These are phyloP conservation scores for Nidularia sp. DNA, from an alignment of 768 basidiomycete species.

Conservation along the genomic window DNA sequence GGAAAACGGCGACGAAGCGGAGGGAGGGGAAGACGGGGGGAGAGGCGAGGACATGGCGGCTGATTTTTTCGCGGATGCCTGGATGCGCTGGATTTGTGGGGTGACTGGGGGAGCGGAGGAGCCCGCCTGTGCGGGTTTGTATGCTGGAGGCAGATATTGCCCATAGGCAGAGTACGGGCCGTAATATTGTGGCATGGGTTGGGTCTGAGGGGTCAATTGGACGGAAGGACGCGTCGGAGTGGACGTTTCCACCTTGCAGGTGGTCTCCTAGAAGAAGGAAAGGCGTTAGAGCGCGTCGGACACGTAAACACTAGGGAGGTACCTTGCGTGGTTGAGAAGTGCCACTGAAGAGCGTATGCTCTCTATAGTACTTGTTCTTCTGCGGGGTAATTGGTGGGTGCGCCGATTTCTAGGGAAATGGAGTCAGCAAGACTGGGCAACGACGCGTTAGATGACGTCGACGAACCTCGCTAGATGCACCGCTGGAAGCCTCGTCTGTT, in stretches of 20 bases:
- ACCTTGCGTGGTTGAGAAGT: slow-evolving; percentile 23
- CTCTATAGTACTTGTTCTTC: slow-evolving; percentile 59
- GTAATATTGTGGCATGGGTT: slow-evolving; percentile 26
- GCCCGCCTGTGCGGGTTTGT: slow-evolving; percentile 23
- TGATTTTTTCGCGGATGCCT: slow-evolving; percentile 20
- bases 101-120: slow-evolving; percentile 42
- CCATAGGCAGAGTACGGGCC: slow-evolving; percentile 33
- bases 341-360: slow-evolving; percentile 36
- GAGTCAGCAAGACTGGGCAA: slow-evolving; percentile 6
- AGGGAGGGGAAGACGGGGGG: slow-evolving; percentile 59
- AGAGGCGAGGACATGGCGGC: slow-evolving; percentile 38
- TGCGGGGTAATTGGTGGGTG: slow-evolving; percentile 52
- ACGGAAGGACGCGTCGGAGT: slow-evolving; percentile 33
- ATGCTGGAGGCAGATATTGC: slow-evolving; percentile 30
- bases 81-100: slow-evolving; percentile 39
- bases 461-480: slow-evolving; percentile 35
- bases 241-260: slow-evolving; percentile 39
- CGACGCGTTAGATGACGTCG: slow-evolving; percentile 26
- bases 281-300: slow-evolving; percentile 11
- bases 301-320: slow-evolving; percentile 9
- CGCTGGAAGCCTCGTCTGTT: slow-evolving; percentile 22
- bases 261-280: slow-evolving; percentile 15
- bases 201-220: slow-evolving; percentile 18
- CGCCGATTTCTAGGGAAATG: slow-evolving; percentile 1
- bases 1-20: slow-evolving; percentile 53